These are phyloP conservation scores for Rauvolfia tetraphylla DNA, from an alignment of 257 asterid genomes.

Conservation along the genomic window DNA sequence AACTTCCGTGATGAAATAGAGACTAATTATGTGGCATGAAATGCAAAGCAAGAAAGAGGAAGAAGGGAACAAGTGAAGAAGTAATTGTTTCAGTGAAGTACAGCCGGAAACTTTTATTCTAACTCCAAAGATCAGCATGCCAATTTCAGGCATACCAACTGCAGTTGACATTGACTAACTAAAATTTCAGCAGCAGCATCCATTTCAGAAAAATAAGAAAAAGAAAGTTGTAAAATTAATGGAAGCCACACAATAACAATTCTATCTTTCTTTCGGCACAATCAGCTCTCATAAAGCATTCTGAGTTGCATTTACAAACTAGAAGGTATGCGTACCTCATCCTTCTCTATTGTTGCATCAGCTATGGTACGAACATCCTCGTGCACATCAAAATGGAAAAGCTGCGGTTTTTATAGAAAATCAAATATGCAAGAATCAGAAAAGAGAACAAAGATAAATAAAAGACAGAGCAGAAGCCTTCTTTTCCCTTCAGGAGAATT, in stretches of 20 bases:
- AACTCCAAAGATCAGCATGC: conserved; percentile 53
- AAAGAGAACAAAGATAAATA: background rate
- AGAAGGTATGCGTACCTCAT: conserved; percentile 56
- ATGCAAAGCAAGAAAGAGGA: conserved; percentile 86
- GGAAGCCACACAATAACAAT: background rate
- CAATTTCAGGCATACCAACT: conserved; percentile 52
- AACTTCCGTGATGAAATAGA: conserved; percentile 92
- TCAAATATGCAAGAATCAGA: background rate
- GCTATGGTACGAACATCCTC: conserved; percentile 98
- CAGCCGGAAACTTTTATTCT: conserved; percentile 60
- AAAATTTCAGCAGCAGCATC: conserved; percentile 30
- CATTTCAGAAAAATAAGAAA: too few species aligned
- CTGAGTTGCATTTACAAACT: background rate
- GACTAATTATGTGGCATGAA: conserved; percentile 76
- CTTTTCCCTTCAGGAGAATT: background rate
- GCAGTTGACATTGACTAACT: conserved; percentile 13
- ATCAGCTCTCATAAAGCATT: background rate
- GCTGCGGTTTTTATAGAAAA: conserved; percentile 38
- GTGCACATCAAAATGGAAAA: conserved; percentile 98
- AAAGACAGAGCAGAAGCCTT: background rate
- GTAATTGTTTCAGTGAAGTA: conserved; percentile 73
- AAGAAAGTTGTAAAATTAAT: background rate
- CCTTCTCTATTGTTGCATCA: conserved; percentile 94
- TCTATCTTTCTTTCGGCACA: background rate
- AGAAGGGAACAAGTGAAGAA: conserved; percentile 76